A percentile compares a stretch with the other conserved stretches of the same genome.
These are phyloP conservation scores for Rhodotorula taiwanensis DNA, from an alignment of 768 basidiomycete species.

Conservation along the genomic window DNA sequence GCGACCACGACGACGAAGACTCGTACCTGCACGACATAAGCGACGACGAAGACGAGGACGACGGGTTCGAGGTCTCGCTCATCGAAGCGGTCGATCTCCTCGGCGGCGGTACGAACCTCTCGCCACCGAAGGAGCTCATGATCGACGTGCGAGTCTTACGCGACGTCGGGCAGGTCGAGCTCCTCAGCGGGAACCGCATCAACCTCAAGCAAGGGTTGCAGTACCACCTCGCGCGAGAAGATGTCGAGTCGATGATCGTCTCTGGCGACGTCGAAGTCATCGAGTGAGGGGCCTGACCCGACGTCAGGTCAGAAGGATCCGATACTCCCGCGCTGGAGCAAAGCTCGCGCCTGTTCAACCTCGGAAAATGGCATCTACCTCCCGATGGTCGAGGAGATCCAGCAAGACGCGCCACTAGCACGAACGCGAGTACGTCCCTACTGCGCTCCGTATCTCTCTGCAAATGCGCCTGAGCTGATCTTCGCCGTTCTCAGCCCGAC, in stretches of 20 bases:
- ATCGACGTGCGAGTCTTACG: constrained; percentile 76
- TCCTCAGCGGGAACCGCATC: constrained; percentile 73
- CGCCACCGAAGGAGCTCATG: constrained; percentile 80
- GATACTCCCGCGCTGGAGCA: background rate
- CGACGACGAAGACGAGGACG: constrained; percentile 18
- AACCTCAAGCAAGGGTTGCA: constrained; percentile 84
- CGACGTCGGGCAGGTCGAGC: constrained; percentile 87
- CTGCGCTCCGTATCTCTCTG: too few species aligned
- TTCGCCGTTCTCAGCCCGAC: too few species aligned
- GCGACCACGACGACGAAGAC: background rate
- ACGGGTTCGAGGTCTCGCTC: constrained; percentile 7
- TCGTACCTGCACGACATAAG: constrained; percentile 6
- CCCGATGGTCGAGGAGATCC: too few species aligned
- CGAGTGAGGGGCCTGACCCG: constrained; percentile 25
- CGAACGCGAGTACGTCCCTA: too few species aligned
- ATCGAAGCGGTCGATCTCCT: constrained; percentile 59
- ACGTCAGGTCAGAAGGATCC: too few species aligned
- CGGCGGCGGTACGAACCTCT: constrained; percentile 28
- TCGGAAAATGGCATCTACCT: too few species aligned
- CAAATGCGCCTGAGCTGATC: too few species aligned
- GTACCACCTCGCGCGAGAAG: constrained; percentile 77
- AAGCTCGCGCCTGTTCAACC: background rate
- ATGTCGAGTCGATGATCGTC: constrained; percentile 89
- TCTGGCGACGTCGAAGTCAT: constrained; percentile 90
- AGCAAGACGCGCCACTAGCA: too few species aligned